Evolutionary conservation across 78 protist genomes (phyloP).

Genomic region (Dictyostelium discoideum): DNA sequence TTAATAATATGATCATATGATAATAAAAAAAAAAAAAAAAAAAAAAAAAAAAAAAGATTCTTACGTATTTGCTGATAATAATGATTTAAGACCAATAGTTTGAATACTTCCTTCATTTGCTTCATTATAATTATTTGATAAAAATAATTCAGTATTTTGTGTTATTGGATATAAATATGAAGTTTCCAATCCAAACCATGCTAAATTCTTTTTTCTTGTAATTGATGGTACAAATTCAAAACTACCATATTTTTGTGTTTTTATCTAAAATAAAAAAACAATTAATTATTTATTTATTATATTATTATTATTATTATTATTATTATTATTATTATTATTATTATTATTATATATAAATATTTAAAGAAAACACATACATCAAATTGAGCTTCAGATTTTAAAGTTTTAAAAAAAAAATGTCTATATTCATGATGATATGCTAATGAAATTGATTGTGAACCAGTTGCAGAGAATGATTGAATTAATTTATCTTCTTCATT

Average conservation of each 20-base stretch:
- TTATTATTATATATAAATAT: neutral
- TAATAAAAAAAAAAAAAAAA: no score
- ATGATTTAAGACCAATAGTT: neutral
- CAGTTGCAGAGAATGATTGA: constrained; percentile 19
- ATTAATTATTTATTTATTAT: no score
- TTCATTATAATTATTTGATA: neutral
- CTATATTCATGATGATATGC: constrained; percentile 20
- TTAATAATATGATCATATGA: neutral
- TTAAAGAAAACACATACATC: neutral
- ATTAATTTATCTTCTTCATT: constrained; percentile 38
- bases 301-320: no score
- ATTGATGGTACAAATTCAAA: neutral
- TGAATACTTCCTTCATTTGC: neutral
- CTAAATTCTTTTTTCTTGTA: neutral
- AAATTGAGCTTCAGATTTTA: neutral
- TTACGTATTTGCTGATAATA: neutral
- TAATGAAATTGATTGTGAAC: constrained; percentile 30
- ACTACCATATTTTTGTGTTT: constrained; percentile 5
- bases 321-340: no score
- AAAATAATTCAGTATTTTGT: neutral
- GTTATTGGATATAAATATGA: neutral
- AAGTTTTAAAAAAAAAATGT: neutral
- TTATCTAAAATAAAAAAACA: neutral
- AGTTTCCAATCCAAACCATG: neutral
- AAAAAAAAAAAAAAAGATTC: neutral